A percentile compares a stretch with the other conserved stretches of the same genome.
Conservation (phyloP, 768 basidiomycete genomes). For the Boletales sp. region DNA sequence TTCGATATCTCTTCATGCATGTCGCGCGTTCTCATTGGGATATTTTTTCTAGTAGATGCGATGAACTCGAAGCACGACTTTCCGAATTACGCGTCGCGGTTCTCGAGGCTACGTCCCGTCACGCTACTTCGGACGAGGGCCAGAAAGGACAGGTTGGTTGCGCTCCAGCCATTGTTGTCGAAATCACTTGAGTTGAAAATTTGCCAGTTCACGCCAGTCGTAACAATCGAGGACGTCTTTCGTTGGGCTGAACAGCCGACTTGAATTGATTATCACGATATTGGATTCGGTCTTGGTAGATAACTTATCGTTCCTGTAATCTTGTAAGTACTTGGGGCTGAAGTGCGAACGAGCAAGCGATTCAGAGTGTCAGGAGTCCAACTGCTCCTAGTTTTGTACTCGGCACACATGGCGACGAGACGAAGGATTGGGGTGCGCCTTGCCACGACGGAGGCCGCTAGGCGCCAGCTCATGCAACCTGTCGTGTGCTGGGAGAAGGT, state of each 20-base stretch:
- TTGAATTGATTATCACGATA: constrained; percentile 4
- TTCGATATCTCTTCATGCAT: constrained; percentile 34
- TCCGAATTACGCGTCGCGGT: constrained; percentile 43
- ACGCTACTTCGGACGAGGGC: background rate
- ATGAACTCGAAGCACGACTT: constrained; percentile 61
- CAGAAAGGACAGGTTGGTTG: constrained; percentile 18
- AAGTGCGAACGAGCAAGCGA: no score
- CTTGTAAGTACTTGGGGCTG: no score
- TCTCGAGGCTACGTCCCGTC: constrained; percentile 11
- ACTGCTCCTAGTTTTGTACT: background rate
- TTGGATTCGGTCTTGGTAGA: background rate
- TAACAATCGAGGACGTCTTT: constrained; percentile 40
- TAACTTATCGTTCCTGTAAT: background rate
- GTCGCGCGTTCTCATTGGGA: constrained; percentile 7
- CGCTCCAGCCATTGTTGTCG: background rate
- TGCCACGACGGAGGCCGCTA: constrained; percentile 75
- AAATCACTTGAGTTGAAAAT: background rate
- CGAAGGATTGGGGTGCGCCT: constrained; percentile 74
- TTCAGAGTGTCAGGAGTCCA: constrained; percentile 20
- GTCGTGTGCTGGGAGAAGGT: constrained; percentile 85
- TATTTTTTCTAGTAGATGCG: constrained; percentile 56
- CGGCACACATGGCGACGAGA: constrained; percentile 57
- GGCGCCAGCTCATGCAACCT: constrained; percentile 84
- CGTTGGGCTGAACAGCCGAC: constrained; percentile 55
- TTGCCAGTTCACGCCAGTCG: constrained; percentile 8